Evolutionary conservation across 225 moss, liverwort and hornwort genomes (phyloP).

Genomic region (Marchantia paleacea): DNA sequence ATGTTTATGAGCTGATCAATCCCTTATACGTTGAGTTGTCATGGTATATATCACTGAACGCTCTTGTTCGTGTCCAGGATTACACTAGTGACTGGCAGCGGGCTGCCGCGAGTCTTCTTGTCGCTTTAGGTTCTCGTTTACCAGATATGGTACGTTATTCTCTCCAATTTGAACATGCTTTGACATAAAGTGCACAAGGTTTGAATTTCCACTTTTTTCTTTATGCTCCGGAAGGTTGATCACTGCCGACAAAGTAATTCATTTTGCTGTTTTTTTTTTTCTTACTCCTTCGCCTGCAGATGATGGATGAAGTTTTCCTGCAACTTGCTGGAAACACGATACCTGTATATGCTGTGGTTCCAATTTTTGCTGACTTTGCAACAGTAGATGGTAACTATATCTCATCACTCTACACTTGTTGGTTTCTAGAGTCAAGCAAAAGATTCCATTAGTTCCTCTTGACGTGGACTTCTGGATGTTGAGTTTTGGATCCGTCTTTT

Average conservation of each 20-base stretch:
- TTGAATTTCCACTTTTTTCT: too few relatives aligned
- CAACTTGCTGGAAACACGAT: slow-evolving; percentile 81
- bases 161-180: too few relatives aligned
- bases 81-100: slow-evolving; percentile 83
- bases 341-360: slow-evolving; percentile 83
- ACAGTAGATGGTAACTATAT: slow-evolving; percentile 70
- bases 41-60: neutral
- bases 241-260: neutral
- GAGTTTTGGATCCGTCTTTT: too few relatives aligned
- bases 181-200: too few relatives aligned
- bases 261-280: neutral
- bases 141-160: slow-evolving; percentile 74
- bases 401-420: neutral
- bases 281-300: slow-evolving; percentile 51
- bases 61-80: slow-evolving; percentile 50
- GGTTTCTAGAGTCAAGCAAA: too few relatives aligned
- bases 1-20: neutral
- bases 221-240: too few relatives aligned
- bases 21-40: neutral
- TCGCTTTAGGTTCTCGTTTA: slow-evolving; percentile 87
- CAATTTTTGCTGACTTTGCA: slow-evolving; percentile 85
- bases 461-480: too few relatives aligned
- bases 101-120: slow-evolving; percentile 88
- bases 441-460: too few relatives aligned
- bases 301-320: slow-evolving; percentile 95